phyloP scores from a whole-genome alignment of 108 stramenopile genomes.

The Nannochloropsis salina region DNA sequence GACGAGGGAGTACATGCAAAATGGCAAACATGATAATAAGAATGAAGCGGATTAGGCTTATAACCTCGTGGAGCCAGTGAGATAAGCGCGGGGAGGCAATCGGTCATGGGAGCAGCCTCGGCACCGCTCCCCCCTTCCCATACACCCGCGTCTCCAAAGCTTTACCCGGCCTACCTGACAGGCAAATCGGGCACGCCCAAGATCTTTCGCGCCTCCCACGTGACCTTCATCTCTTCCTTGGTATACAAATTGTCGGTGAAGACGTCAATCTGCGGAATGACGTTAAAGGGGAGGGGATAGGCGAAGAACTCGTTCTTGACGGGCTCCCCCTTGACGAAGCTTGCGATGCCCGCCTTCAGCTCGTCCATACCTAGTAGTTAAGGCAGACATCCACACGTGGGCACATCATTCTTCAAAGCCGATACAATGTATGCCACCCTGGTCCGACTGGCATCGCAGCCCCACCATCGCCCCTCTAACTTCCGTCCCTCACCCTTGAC shows the following conservation, averaged over 20 bases:
- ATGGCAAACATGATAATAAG: slow-evolving; percentile 63
- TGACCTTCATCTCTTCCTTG: slow-evolving; percentile 99
- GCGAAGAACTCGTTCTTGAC: slow-evolving; percentile 78
- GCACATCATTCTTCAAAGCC: too few relatives aligned
- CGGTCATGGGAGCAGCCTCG: background rate
- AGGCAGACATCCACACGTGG: too few relatives aligned
- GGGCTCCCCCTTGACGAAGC: slow-evolving; percentile 48
- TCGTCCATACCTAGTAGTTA: slow-evolving; percentile 84
- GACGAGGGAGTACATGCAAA: slow-evolving; percentile 49
- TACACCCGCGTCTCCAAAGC: background rate
- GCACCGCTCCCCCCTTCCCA: background rate
- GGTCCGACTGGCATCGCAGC: too few relatives aligned
- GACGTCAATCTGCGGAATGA: slow-evolving; percentile 97
- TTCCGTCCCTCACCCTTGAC: background rate
- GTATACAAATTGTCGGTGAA: slow-evolving; percentile 97
- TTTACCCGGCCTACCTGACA: slow-evolving; percentile 24
- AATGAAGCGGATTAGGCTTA: too few relatives aligned
- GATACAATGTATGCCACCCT: too few relatives aligned
- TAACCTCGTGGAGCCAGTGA: too few relatives aligned
- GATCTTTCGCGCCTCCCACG: slow-evolving; percentile 96
- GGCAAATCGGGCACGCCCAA: slow-evolving; percentile 44
- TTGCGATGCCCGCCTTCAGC: slow-evolving; percentile 68
- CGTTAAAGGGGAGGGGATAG: slow-evolving; percentile 93
- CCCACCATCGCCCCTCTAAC: background rate
- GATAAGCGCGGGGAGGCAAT: too few relatives aligned